Evolutionary conservation across 495 filamentous ascomycete genomes (phyloP).

Genomic region (Aspergillus diversus): DNA sequence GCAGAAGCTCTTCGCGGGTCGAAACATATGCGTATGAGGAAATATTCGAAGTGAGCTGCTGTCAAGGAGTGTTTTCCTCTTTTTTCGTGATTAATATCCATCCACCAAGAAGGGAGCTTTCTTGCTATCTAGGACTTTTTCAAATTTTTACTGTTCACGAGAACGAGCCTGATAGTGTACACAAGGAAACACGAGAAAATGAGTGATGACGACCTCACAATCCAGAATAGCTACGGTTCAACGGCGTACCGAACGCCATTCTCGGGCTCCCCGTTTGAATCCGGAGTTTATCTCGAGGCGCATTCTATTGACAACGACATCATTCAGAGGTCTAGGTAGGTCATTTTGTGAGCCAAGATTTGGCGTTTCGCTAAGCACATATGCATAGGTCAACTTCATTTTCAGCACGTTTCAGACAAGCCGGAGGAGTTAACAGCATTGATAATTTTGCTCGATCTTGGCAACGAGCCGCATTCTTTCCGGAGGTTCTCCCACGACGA

Average conservation of each 20-base stretch:
- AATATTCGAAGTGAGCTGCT: background rate
- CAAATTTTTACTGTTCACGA: background rate
- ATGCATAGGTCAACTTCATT: constrained; percentile 60
- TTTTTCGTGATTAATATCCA: background rate
- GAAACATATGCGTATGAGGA: background rate
- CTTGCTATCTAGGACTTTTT: background rate
- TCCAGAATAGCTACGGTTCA: constrained; percentile 8
- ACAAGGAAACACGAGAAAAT: constrained; percentile 8
- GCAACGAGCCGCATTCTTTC: constrained; percentile 88
- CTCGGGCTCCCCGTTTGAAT: constrained; percentile 17
- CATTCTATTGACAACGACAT: constrained; percentile 8
- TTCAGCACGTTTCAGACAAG: constrained; percentile 75
- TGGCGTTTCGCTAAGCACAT: constrained; percentile 2
- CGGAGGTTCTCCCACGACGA: constrained; percentile 77
- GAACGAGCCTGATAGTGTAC: background rate
- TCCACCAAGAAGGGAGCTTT: background rate
- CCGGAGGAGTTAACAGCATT: constrained; percentile 90
- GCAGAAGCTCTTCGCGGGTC: background rate
- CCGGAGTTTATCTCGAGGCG: constrained; percentile 10
- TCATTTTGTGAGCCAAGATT: background rate
- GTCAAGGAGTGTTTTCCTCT: background rate
- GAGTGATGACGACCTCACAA: constrained; percentile 13
- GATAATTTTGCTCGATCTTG: constrained; percentile 94
- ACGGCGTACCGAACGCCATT: constrained; percentile 16
- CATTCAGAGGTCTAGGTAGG: constrained; percentile 22